These are phyloP conservation scores for Bisporella sp. DNA, from an alignment of 2,329 filamentous ascomycete genomes.

Conservation along the genomic window DNA sequence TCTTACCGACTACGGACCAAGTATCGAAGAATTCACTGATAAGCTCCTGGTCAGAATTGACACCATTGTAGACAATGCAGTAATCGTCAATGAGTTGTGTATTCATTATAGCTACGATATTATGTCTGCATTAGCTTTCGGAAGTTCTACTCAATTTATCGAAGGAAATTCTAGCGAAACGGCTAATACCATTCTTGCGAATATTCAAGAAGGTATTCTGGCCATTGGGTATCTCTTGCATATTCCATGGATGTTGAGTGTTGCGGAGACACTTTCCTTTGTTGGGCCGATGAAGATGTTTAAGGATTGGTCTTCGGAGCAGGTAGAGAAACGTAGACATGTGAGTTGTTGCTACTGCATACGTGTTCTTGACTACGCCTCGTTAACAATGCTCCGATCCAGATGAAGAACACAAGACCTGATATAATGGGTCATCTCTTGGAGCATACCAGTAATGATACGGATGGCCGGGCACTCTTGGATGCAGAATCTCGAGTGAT, in stretches of 20 bases:
- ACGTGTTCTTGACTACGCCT: not conserved
- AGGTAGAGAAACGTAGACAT: slow-evolving; percentile 7
- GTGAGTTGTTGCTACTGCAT: not conserved
- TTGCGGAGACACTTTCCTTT: slow-evolving; percentile 10
- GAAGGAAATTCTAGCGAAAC: slow-evolving; percentile 4
- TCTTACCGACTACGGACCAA: slow-evolving; percentile 4
- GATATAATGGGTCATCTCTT: slow-evolving; percentile 15
- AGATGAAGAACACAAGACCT: slow-evolving; percentile 4
- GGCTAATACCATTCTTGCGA: slow-evolving; percentile 7
- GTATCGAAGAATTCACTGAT: slow-evolving; percentile 11
- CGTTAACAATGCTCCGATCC: not conserved
- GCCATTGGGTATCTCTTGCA: slow-evolving; percentile 9
- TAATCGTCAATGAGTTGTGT: slow-evolving; percentile 7
- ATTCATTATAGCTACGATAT: slow-evolving; percentile 14
- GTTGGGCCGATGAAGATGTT: slow-evolving; percentile 9
- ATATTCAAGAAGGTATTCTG: slow-evolving; percentile 7
- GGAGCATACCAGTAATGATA: slow-evolving; percentile 1
- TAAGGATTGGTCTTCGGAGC: slow-evolving; percentile 9
- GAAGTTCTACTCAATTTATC: slow-evolving; percentile 6
- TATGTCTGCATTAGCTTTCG: slow-evolving; percentile 11
- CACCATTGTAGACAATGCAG: not conserved
- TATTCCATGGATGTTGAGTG: slow-evolving; percentile 12
- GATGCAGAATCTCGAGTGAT: slow-evolving; percentile 11
- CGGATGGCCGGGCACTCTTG: slow-evolving; percentile 1
- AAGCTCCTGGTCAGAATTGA: slow-evolving; percentile 6